These are phyloP conservation scores for Mycena pura DNA, from an alignment of 768 basidiomycete genomes.

Conservation along the genomic window DNA sequence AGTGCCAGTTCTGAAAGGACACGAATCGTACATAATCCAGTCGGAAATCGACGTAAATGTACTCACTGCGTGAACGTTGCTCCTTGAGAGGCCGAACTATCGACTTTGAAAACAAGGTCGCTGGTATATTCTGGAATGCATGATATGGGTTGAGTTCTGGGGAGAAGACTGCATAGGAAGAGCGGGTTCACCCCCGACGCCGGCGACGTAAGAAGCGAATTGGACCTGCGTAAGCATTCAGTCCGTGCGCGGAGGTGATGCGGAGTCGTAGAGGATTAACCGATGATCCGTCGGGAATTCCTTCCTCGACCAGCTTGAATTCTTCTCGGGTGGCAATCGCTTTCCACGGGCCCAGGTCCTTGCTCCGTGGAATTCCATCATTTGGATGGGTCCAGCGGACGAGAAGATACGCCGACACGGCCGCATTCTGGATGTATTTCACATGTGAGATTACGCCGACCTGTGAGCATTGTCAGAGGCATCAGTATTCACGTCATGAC, in stretches of 20 bases:
- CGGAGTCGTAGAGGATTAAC: background rate
- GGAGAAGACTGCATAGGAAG: background rate
- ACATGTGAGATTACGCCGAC: background rate
- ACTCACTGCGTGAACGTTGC: slow-evolving; percentile 10
- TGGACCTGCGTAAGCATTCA: slow-evolving; percentile 2
- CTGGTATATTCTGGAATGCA: background rate
- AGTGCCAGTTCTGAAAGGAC: background rate
- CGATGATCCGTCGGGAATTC: slow-evolving; percentile 9
- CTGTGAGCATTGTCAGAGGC: slow-evolving; percentile 5
- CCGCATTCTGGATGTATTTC: slow-evolving; percentile 13
- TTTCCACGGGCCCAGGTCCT: slow-evolving; percentile 10
- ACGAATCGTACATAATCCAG: background rate
- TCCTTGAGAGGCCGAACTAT: slow-evolving; percentile 1
- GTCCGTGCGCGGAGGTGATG: background rate
- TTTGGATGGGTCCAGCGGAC: slow-evolving; percentile 8
- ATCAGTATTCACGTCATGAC: background rate
- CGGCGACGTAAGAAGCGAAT: slow-evolving; percentile 11
- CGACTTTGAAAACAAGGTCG: slow-evolving; percentile 1
- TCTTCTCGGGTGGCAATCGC: slow-evolving; percentile 9
- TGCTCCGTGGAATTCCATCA: background rate
- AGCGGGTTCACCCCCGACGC: background rate
- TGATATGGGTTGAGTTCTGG: background rate
- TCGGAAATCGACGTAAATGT: background rate
- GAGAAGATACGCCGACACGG: slow-evolving; percentile 5
- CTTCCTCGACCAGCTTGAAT: slow-evolving; percentile 12